phyloP scores from a whole-genome alignment of 2,329 filamentous ascomycete species.

The Aureobasidium sp. region DNA sequence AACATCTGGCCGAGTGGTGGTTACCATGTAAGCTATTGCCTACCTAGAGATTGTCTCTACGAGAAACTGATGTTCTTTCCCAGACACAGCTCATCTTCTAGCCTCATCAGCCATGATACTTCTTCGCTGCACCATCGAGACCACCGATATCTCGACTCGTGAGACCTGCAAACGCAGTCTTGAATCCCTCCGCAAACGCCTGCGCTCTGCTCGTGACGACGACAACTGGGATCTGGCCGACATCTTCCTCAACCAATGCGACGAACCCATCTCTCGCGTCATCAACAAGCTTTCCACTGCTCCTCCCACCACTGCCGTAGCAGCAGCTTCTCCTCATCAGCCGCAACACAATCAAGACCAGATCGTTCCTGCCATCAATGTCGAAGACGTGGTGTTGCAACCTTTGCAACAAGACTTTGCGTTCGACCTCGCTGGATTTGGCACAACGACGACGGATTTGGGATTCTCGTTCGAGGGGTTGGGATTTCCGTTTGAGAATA shows the following conservation, averaged over 20 bases:
- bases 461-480: background rate
- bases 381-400: background rate
- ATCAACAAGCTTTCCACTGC: background rate
- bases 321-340: background rate
- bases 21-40: background rate
- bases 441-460: background rate
- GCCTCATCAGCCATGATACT: constrained; percentile 11
- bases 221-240: constrained; percentile 3
- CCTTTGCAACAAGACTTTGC: background rate
- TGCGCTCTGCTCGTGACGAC: constrained; percentile 6
- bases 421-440: background rate
- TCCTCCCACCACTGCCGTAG: background rate
- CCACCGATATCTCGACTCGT: background rate
- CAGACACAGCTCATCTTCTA: constrained; percentile 6
- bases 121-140: constrained; percentile 9
- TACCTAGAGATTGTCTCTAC: background rate
- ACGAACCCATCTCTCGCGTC: constrained; percentile 9
- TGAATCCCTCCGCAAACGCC: background rate
- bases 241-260: constrained; percentile 15
- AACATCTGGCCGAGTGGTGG: constrained; percentile 11
- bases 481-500: background rate
- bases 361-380: background rate
- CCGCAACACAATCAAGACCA: background rate
- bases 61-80: background rate
- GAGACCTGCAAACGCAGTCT: constrained; percentile 2